Evolutionary conservation across 1,284 basidiomycete species (phyloP).

Genomic region (Ganoderma lucidum): DNA sequence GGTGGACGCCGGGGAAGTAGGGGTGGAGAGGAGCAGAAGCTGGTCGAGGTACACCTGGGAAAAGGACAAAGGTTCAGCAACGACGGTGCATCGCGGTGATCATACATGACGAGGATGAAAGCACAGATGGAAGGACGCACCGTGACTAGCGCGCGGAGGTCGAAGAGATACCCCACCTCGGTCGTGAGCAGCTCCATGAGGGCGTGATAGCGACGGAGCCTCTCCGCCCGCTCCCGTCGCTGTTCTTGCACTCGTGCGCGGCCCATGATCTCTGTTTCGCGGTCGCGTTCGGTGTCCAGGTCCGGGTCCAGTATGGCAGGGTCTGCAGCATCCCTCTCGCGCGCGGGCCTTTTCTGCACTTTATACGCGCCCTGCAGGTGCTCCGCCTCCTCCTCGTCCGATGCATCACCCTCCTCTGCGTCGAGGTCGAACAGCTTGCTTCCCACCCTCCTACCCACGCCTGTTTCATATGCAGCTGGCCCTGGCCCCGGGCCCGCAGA

Average conservation of each 20-base stretch:
- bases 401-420: conserved; percentile 31
- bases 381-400: conserved; percentile 28
- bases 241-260: conserved; percentile 18
- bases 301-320: background rate
- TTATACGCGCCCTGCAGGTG: conserved; percentile 20
- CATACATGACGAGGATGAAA: background rate
- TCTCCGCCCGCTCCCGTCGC: conserved; percentile 29
- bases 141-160: conserved; percentile 78
- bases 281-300: conserved; percentile 6
- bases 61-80: conserved; percentile 6
- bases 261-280: conserved; percentile 19
- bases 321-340: background rate
- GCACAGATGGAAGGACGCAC: conserved; percentile 49
- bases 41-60: conserved; percentile 46
- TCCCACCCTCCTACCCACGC: conserved; percentile 23
- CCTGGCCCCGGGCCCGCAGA: conserved; percentile 1
- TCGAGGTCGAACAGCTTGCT: conserved; percentile 39
- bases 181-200: conserved; percentile 85
- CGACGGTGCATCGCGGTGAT: background rate
- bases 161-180: conserved; percentile 82
- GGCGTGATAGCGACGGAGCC: conserved; percentile 61
- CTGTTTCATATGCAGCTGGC: conserved; percentile 15
- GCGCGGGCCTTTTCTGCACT: conserved; percentile 17
- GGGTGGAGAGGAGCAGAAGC: conserved; percentile 34
- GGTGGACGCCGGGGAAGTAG: conserved; percentile 5